Evolutionary conservation across 2,329 filamentous ascomycete genomes (phyloP).

Genomic region (Neocatenulostroma microsporum): DNA sequence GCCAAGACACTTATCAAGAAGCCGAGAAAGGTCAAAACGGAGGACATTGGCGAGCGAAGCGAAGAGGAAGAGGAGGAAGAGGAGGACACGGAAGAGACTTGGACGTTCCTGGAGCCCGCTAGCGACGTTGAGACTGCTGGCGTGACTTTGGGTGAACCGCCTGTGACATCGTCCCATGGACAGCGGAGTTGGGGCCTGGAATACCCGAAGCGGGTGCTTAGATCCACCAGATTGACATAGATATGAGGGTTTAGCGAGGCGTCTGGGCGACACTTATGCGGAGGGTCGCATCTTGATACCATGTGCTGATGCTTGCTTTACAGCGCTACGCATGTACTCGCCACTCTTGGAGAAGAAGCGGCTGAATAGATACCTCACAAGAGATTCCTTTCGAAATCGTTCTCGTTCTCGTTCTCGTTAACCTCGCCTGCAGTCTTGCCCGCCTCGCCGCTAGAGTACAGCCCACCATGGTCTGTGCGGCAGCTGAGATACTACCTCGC

Average conservation of each 20-base stretch:
- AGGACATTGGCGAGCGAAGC: slow-evolving; percentile 22
- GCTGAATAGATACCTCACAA: too few relatives aligned
- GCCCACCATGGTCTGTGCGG: too few relatives aligned
- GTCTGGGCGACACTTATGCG: not conserved
- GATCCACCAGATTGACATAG: not conserved
- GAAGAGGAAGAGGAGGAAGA: slow-evolving; percentile 14
- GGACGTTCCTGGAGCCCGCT: slow-evolving; percentile 76
- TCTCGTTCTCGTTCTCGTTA: too few relatives aligned
- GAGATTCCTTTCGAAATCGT: too few relatives aligned
- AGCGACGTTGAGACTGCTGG: slow-evolving; percentile 32
- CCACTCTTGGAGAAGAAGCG: too few relatives aligned
- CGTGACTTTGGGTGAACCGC: slow-evolving; percentile 1
- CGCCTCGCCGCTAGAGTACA: too few relatives aligned
- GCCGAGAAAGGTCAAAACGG: slow-evolving; percentile 11
- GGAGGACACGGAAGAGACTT: slow-evolving; percentile 41
- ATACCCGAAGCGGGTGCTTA: slow-evolving; percentile 2
- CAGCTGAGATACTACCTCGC: too few relatives aligned
- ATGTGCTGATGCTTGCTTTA: too few relatives aligned
- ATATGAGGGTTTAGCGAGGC: slow-evolving; percentile 2
- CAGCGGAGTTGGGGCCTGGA: slow-evolving; percentile 1
- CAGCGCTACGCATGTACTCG: too few relatives aligned
- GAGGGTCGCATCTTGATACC: too few relatives aligned
- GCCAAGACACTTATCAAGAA: slow-evolving; percentile 75
- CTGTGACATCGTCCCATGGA: too few relatives aligned
- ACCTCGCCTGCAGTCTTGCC: too few relatives aligned